Percentiles rank a stretch among this genome's conserved stretches.
phyloP scores from a whole-genome alignment of 495 filamentous ascomycete species.

The Penicillium riverlandense region DNA sequence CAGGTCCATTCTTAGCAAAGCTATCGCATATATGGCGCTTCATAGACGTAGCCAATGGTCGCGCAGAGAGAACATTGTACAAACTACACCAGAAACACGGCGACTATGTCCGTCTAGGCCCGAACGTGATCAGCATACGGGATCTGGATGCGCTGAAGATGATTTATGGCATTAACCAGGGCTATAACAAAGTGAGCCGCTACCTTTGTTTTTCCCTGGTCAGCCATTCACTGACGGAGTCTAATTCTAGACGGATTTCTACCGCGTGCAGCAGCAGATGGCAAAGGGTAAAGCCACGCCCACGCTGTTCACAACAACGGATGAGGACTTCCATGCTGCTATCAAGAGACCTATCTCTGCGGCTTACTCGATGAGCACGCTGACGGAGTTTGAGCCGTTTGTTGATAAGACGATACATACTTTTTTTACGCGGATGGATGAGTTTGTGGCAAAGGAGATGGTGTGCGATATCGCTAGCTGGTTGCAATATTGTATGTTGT shows the following conservation, averaged over 20 bases:
- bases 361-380: conserved; percentile 31
- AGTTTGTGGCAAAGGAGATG: conserved; percentile 15
- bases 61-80: conserved; percentile 20
- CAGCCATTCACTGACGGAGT: too few relatives aligned
- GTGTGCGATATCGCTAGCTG: conserved; percentile 32
- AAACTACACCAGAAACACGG: conserved; percentile 47
- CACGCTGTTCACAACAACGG: conserved; percentile 29
- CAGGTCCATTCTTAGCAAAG: conserved; percentile 10
- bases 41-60: conserved; percentile 10
- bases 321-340: conserved; percentile 30
- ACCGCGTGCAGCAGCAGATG: conserved; percentile 15
- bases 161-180: conserved; percentile 14
- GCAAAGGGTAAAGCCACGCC: conserved; percentile 17
- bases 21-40: conserved; percentile 11
- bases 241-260: conserved; percentile 17
- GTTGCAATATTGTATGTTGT: conserved; percentile 29
- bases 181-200: conserved; percentile 5
- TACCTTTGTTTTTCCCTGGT: too few relatives aligned
- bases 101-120: conserved; percentile 49
- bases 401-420: conserved; percentile 25
- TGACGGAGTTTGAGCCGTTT: conserved; percentile 28
- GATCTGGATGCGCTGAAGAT: conserved; percentile 30
- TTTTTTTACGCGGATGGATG: conserved; percentile 28
- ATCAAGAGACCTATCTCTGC: conserved; percentile 33
- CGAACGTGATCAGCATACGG: conserved; percentile 47